phyloP scores from a whole-genome alignment of 495 filamentous ascomycete genomes.

The Aspergillus heteromorphus region DNA sequence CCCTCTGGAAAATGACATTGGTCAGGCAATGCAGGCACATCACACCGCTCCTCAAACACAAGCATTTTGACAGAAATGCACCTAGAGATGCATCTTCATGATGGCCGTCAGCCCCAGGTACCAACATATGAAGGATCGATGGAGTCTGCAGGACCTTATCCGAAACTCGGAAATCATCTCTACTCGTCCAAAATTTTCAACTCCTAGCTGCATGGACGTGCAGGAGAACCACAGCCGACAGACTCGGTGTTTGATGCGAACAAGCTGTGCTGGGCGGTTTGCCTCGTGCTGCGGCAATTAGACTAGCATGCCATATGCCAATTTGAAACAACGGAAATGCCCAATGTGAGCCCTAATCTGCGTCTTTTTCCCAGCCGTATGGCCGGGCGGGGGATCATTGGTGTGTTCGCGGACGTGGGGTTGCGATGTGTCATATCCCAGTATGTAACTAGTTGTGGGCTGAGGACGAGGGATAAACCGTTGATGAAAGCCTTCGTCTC shows the following conservation, averaged over 20 bases:
- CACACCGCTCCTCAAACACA: slow-evolving; percentile 8
- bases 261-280: neutral
- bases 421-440: neutral
- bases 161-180: neutral
- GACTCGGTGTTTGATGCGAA: neutral
- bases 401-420: neutral
- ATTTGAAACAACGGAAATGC: neutral
- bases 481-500: neutral
- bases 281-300: neutral
- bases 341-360: neutral
- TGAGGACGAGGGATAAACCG: neutral
- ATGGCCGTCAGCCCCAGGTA: neutral
- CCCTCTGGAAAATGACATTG: neutral
- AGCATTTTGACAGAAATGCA: neutral
- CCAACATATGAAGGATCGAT: neutral
- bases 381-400: neutral
- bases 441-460: neutral
- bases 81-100: neutral
- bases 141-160: no score
- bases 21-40: slow-evolving; percentile 1
- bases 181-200: neutral
- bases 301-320: neutral
- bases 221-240: neutral
- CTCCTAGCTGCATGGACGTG: neutral
- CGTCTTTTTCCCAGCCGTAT: neutral